Evolutionary conservation across 1,284 basidiomycete genomes (phyloP), one percentile per base, ranked within the genome.

Genomic region (Takashimella koratensis): DNA sequence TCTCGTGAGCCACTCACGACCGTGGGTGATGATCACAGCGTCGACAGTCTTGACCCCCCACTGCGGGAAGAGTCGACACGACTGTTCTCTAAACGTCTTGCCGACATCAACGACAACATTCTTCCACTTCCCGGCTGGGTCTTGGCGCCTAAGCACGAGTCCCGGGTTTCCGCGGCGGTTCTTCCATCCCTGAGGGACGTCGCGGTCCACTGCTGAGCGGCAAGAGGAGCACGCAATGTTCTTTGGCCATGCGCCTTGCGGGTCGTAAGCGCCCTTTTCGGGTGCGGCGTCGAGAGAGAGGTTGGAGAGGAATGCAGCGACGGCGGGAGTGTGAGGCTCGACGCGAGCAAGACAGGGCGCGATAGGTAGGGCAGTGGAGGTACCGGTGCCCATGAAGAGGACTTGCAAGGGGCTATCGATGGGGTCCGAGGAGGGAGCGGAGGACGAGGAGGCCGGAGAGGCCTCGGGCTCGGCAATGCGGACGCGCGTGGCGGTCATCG

Each of bases 51-150:
- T 54, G 5, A 77, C 66, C 2, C 70, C 71, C 67, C 71, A 73
- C 53, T 66, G 58, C 2, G 74, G 74, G 56, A 76, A 77, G 43
- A 66, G 63, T 53, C 59, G 62, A 26, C 62, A 59, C 25, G 75
- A 73, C 53, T 74, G 64, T 47, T 75, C 70, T 49, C 73, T 59
- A 55, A 77, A 77, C n/a, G 72, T 75, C 64, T 77, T 78, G 27
- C 76, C 77, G 12, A 76, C 76, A 55, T 78, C 77, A 5, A 78
- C 68, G n/a, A 78, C 57, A 23, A 78, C 64, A 42, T 75, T 78
- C 53, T 64, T 66, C 59, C 64, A 71, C 49, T 59, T 53, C 12
- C 57, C 57, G 6, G 40, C 41, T 4, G 45, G 20, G 19, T 46
- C 40, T 4, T 42, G 48, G 27, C 54, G 52, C 27, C 70, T 54